Percentiles rank a stretch among this genome's conserved stretches.
Evolutionary conservation across 2,329 filamentous ascomycete genomes (phyloP).

Genomic region (Thelonectria olida): DNA sequence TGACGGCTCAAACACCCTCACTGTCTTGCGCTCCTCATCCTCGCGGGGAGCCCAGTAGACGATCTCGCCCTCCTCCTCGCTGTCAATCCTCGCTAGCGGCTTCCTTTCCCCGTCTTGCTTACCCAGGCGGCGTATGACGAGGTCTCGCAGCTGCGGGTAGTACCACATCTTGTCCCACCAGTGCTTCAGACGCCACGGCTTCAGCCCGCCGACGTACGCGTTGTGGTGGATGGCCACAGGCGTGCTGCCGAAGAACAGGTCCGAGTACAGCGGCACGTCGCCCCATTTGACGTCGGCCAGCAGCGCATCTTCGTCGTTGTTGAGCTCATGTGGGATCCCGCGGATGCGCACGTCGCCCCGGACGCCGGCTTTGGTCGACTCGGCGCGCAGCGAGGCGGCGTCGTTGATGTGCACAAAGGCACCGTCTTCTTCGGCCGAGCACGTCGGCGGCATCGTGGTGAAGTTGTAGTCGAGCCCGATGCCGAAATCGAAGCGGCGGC

Average conservation of each 20-base stretch:
- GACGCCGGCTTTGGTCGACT: constrained; percentile 44
- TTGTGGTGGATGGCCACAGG: constrained; percentile 51
- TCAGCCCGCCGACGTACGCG: constrained; percentile 45
- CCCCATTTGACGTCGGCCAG: constrained; percentile 41
- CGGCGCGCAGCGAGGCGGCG: constrained; percentile 27
- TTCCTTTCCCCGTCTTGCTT: constrained; percentile 3
- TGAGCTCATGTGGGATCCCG: constrained; percentile 41
- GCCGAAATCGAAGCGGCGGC: constrained; percentile 48
- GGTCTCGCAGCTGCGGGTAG: constrained; percentile 42
- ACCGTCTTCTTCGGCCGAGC: constrained; percentile 49
- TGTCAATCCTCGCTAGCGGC: constrained; percentile 33
- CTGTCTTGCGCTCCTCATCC: constrained; percentile 20
- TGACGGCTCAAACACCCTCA: constrained; percentile 38
- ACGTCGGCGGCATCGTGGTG: constrained; percentile 47
- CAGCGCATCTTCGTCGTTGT: constrained; percentile 15
- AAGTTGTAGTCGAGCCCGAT: constrained; percentile 52
- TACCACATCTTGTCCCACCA: constrained; percentile 52
- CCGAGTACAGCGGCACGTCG: constrained; percentile 46
- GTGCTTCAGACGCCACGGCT: constrained; percentile 42
- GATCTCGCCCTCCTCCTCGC: constrained; percentile 13
- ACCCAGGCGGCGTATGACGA: constrained; percentile 40
- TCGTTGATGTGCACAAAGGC: constrained; percentile 45
- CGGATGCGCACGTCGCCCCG: constrained; percentile 40
- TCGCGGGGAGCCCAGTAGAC: constrained; percentile 38
- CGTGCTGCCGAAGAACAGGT: constrained; percentile 48